phyloP scores from a whole-genome alignment of 805 yeast genomes.

The Teunomyces pallodes region DNA sequence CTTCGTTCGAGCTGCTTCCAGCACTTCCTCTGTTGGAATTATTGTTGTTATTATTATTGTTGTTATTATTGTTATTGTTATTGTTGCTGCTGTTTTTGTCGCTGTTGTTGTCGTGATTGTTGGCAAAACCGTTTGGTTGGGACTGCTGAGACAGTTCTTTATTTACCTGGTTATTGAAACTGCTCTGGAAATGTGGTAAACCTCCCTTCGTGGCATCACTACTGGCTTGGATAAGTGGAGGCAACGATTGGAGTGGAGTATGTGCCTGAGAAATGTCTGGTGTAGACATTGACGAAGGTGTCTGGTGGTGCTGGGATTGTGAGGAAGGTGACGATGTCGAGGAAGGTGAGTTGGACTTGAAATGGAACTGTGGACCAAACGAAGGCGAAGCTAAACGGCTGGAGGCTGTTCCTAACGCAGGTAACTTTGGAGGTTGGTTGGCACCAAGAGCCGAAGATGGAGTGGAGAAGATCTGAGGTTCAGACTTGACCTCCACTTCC shows the following conservation, averaged over 20 bases:
- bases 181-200: slow-evolving; percentile 28
- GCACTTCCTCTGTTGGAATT: slow-evolving; percentile 4
- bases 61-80: slow-evolving; percentile 10
- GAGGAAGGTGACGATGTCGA: background rate
- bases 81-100: slow-evolving; percentile 11
- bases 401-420: slow-evolving; percentile 24
- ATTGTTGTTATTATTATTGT: slow-evolving; percentile 8
- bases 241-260: slow-evolving; percentile 22
- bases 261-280: slow-evolving; percentile 23
- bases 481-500: slow-evolving; percentile 4
- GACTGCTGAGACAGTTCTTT: slow-evolving; percentile 8
- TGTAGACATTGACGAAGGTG: slow-evolving; percentile 5
- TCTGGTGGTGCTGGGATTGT: slow-evolving; percentile 8
- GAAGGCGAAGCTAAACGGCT: slow-evolving; percentile 38
- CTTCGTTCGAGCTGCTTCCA: slow-evolving; percentile 21
- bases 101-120: slow-evolving; percentile 7
- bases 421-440: slow-evolving; percentile 28
- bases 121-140: background rate
- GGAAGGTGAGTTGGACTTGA: slow-evolving; percentile 6
- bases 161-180: slow-evolving; percentile 8
- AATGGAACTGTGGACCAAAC: slow-evolving; percentile 44
- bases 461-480: slow-evolving; percentile 24
- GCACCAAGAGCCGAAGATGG: slow-evolving; percentile 37
- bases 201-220: slow-evolving; percentile 13
- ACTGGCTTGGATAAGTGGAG: slow-evolving; percentile 25